phyloP scores from a whole-genome alignment of 2,329 filamentous ascomycete species.

The Ophiostoma montium region DNA sequence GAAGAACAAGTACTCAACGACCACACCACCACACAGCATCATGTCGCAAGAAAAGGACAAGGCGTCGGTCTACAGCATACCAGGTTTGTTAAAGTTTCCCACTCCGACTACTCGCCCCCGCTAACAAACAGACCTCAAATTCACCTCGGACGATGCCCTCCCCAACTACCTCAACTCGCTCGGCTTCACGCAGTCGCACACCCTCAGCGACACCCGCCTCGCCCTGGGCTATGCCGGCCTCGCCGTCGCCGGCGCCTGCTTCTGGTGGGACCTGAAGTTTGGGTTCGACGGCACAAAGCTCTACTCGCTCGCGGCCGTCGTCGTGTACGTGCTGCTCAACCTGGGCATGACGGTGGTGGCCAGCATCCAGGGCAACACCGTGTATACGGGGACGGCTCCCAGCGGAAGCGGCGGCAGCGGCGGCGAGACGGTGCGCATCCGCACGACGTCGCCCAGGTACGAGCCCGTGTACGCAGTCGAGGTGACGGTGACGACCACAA shows the following conservation, averaged over 20 bases:
- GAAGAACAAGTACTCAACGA: neutral
- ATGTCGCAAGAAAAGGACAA: conserved; percentile 44
- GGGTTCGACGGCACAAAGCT: conserved; percentile 78
- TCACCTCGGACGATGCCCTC: conserved; percentile 89
- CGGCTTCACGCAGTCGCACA: conserved; percentile 70
- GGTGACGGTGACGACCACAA: conserved; percentile 37
- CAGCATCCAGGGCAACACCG: conserved; percentile 66
- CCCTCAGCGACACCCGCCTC: conserved; percentile 68
- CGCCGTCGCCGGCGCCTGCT: conserved; percentile 64
- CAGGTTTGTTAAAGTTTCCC: conserved; percentile 29
- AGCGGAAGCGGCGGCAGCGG: too few relatives aligned
- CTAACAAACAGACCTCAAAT: conserved; percentile 64
- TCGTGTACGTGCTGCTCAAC: conserved; percentile 68
- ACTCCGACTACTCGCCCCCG: neutral
- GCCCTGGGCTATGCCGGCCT: conserved; percentile 73
- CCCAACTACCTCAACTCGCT: conserved; percentile 85
- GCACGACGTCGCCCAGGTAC: conserved; percentile 62
- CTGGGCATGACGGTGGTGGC: conserved; percentile 70
- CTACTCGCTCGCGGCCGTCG: conserved; percentile 68
- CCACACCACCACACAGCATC: conserved; percentile 2
- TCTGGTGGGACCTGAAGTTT: conserved; percentile 81
- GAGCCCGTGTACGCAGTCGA: conserved; percentile 67
- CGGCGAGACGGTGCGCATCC: conserved; percentile 43
- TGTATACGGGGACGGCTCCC: conserved; percentile 61
- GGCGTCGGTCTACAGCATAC: conserved; percentile 53